Conservation (phyloP, 2,329 filamentous ascomycete genomes). For the Trichoderma semiorbis region DNA sequence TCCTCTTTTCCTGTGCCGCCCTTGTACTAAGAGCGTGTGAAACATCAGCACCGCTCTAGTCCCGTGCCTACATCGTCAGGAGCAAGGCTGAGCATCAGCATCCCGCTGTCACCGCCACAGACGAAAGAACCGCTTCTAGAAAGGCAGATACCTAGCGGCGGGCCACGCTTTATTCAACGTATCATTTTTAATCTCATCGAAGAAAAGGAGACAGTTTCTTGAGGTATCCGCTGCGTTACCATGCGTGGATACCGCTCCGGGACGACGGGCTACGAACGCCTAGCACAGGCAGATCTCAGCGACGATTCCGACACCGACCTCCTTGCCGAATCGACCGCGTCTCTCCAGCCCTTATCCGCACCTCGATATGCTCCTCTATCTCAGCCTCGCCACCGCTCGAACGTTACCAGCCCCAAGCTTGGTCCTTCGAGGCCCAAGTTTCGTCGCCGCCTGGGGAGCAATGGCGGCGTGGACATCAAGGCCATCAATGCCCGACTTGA, state of each 20-base stretch:
- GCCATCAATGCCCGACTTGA: conserved; percentile 95
- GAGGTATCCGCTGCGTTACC: conserved; percentile 23
- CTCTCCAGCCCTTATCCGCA: conserved; percentile 55
- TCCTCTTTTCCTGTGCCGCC: background rate
- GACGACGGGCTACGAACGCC: conserved; percentile 79
- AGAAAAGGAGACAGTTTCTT: background rate
- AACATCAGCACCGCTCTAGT: background rate
- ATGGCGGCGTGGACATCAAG: conserved; percentile 93
- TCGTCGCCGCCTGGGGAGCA: conserved; percentile 56
- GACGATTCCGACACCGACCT: conserved; percentile 67
- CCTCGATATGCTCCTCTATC: conserved; percentile 62
- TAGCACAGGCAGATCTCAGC: conserved; percentile 76
- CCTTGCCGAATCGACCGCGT: conserved; percentile 50
- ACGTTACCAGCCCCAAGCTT: conserved; percentile 55
- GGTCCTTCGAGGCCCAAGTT: conserved; percentile 39
- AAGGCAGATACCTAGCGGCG: background rate
- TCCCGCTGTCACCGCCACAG: background rate
- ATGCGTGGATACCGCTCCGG: conserved; percentile 68
- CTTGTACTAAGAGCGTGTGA: background rate
- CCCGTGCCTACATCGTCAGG: background rate
- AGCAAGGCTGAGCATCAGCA: background rate
- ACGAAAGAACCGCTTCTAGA: background rate
- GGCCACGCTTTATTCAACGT: background rate
- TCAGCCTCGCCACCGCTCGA: conserved; percentile 58
- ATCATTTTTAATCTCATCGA: background rate